Evolutionary conservation across 306 rosid genomes (phyloP).

Genomic region (Castanospermum australe): DNA sequence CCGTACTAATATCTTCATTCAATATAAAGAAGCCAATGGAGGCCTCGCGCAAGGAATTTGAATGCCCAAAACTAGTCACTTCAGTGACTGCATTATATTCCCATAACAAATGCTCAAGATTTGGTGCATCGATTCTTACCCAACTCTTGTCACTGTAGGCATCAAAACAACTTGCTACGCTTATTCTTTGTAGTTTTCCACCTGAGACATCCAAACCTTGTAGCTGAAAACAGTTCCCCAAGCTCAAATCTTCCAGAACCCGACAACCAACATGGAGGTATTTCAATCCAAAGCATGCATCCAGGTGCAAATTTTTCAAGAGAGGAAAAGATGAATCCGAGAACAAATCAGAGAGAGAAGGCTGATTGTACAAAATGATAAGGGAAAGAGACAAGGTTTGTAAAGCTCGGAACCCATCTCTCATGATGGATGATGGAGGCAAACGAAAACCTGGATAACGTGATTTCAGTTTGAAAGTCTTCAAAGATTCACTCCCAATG

Average conservation of each 20-base stretch:
- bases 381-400: slow-evolving; percentile 49
- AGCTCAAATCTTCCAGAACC: slow-evolving; percentile 47
- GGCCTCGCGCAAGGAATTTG: slow-evolving; percentile 47
- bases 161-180: slow-evolving; percentile 56
- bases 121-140: slow-evolving; percentile 54
- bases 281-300: slow-evolving; percentile 54
- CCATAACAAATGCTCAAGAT: slow-evolving; percentile 50
- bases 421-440: slow-evolving; percentile 67
- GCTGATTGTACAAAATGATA: slow-evolving; percentile 45
- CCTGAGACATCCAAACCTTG: slow-evolving; percentile 54
- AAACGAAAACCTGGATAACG: slow-evolving; percentile 57
- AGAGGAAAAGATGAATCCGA: slow-evolving; percentile 51
- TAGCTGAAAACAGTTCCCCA: slow-evolving; percentile 54
- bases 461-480: slow-evolving; percentile 50
- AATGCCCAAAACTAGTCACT: slow-evolving; percentile 31
- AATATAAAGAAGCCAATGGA: slow-evolving; percentile 44
- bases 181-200: slow-evolving; percentile 37
- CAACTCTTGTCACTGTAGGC: slow-evolving; percentile 42
- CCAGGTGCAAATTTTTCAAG: slow-evolving; percentile 50
- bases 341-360: slow-evolving; percentile 60
- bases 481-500: slow-evolving; percentile 47
- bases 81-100: slow-evolving; percentile 51
- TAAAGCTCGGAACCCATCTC: slow-evolving; percentile 49
- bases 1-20: slow-evolving; percentile 33
- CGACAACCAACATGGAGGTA: slow-evolving; percentile 49